Evolutionary conservation across 139 green algal genomes (phyloP).

Genomic region (Micractinium conductrix): DNA sequence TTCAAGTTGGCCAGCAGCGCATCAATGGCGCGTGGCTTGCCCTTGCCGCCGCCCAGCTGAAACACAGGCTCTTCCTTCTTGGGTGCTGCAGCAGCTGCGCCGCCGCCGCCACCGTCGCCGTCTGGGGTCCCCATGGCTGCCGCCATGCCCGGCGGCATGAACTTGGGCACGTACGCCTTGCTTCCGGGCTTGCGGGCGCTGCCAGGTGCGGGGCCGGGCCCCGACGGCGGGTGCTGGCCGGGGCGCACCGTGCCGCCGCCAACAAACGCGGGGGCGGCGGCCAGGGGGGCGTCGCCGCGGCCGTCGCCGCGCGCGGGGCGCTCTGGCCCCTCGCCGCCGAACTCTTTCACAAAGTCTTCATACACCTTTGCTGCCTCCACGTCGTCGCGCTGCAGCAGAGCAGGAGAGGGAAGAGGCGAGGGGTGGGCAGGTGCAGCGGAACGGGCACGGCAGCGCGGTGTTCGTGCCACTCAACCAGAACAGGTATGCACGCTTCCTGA

Average conservation of each 20-base stretch:
- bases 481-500: too few relatives aligned
- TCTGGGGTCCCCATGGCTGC: slow-evolving; percentile 32
- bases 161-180: slow-evolving; percentile 75
- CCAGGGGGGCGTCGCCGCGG: slow-evolving; percentile 11
- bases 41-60: slow-evolving; percentile 38
- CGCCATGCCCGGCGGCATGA: slow-evolving; percentile 71
- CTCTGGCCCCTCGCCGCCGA: slow-evolving; percentile 51
- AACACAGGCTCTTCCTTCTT: slow-evolving; percentile 40
- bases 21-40: slow-evolving; percentile 89
- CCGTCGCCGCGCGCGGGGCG: not conserved
- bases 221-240: slow-evolving; percentile 37
- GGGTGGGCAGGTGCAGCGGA: not conserved
- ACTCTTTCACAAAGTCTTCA: slow-evolving; percentile 92
- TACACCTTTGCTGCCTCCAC: slow-evolving; percentile 90
- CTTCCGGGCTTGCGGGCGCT: not conserved
- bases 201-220: not conserved
- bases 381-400: slow-evolving; percentile 70
- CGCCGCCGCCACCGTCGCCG: not conserved
- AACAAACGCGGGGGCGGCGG: slow-evolving; percentile 64
- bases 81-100: not conserved
- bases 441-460: too few relatives aligned
- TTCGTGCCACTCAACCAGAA: too few relatives aligned
- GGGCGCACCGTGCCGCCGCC: slow-evolving; percentile 74
- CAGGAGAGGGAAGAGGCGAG: too few relatives aligned
- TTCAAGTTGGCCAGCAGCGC: slow-evolving; percentile 92